Evolutionary conservation across 306 rosid genomes (phyloP), one percentile per base, ranked within the genome.

Genomic region (Amphicarpaea edgeworthii): DNA sequence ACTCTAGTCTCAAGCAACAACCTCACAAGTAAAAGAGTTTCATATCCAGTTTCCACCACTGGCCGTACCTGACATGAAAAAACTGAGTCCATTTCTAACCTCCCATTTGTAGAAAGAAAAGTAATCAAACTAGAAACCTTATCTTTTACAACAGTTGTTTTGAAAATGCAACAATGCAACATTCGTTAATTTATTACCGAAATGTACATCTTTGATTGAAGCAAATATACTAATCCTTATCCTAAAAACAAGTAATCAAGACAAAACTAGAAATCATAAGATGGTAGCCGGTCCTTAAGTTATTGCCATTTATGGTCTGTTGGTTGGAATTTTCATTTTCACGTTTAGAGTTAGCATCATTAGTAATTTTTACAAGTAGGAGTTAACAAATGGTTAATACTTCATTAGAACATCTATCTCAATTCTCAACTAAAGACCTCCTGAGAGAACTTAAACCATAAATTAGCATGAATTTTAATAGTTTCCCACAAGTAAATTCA

Each of bases 11-110:
- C 96, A 54, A 90, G 80, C 83, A 92, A 85, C 78, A 92, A 79
- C 81, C 92, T 90, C 88, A 88, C 93, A 51, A 92, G 96, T 30
- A 92, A 72, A 59, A 92, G 78, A 58, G 86, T 92, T 85, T 92
- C 97, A 70, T 90, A 90, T 73, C 97, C 97, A 64, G 96, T 90
- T 83, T 92, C 96, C 77, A 90, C 97, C 82, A 92, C 96, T 30
- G 93, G 97, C 7, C 97, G 83, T 75, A 92, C 84, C 84, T 80
- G 65, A 59, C 59, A 73, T 66, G 55, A 37, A 73, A 58, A 58
- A 34, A 26, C 5, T 61, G 6, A 78, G 43, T 34, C 15, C 45
- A 34, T 77, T 21, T 38, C 9, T 51, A 24, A n/a, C 66, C 21
- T 60, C 54, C 23, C 72, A 34, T 28, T 7, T 2, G 8, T 12